Evolutionary conservation across 139 green algal species (phyloP), one percentile per base, ranked within the genome.

Genomic region (Spirogloea muscicola): DNA sequence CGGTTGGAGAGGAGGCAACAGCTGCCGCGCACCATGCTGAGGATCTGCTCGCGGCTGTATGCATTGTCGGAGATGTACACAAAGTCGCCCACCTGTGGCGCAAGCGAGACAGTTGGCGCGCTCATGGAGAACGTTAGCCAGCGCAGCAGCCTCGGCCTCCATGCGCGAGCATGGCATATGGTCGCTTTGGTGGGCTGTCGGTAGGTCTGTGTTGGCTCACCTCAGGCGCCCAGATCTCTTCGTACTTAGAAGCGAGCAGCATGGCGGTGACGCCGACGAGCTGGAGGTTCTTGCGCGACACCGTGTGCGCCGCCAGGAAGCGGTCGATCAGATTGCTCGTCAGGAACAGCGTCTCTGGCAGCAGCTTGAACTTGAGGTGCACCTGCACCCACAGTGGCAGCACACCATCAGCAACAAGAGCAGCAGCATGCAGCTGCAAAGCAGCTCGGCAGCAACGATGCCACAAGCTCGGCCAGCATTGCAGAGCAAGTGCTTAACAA

Each of bases 311-410:
- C 40, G 85, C 89, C 66, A 98, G 87, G 88, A 93, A 98, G 42
- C 94, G 84, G 84, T 98, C 94, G 61, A 98, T 96, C 0, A 98
- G 77, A 83, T 95, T 93, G 59, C 89, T 80, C 16, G 94, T 94
- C 34, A 98, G 86, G 86, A 93, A 97, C 7, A 98, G 89, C 2
- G 94, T 98, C 89, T 98, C 94, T 1, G 94, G 94, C 87, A 97
- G 92, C 58, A 98, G 86, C 91, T 97, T 97, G 85, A 98, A 98
- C 89, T 98, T 98, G 18, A 96, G 84, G 84, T 98, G 93, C 69
- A 98, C 94, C 67, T 76, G 67, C 4, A 5, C 44, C 34, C n/a
- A n/a, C n/a, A n/a, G n/a, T n/a, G n/a, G n/a, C n/a, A n/a, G n/a
- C n/a, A n/a, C n/a, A n/a, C n/a, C n/a, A n/a, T n/a, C n/a, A n/a